These are phyloP conservation scores for Suhomyces bolitotheri DNA, from an alignment of 1,139 yeast genomes.

Conservation along the genomic window DNA sequence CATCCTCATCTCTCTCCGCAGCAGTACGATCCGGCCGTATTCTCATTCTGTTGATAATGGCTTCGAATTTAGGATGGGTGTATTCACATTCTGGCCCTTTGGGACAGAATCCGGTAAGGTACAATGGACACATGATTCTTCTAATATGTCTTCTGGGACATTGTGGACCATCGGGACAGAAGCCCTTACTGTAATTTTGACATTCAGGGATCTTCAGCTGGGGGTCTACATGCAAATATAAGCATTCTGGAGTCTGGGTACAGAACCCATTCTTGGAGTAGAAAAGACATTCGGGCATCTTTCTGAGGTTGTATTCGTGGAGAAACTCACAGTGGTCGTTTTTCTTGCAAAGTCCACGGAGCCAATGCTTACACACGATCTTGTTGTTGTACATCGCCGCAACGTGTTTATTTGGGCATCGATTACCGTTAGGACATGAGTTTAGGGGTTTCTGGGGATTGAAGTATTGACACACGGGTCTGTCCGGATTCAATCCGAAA, in stretches of 20 bases:
- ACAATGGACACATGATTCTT: constrained; percentile 77
- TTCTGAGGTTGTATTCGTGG: constrained; percentile 90
- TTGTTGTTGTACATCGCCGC: constrained; percentile 79
- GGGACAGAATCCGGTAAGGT: constrained; percentile 92
- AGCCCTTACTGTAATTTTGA: constrained; percentile 79
- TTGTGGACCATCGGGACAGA: constrained; percentile 89
- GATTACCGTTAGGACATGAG: constrained; percentile 80
- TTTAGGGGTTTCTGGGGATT: constrained; percentile 55
- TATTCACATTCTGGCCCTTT: constrained; percentile 60
- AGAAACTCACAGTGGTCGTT: constrained; percentile 95
- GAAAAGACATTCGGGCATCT: constrained; percentile 96
- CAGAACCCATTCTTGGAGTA: constrained; percentile 88
- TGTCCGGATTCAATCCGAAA: constrained; percentile 82
- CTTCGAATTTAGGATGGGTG: constrained; percentile 59
- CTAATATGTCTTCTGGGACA: constrained; percentile 84
- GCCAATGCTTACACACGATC: constrained; percentile 96
- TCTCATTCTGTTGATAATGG: constrained; percentile 45
- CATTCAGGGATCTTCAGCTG: constrained; percentile 86
- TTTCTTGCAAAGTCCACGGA: constrained; percentile 93
- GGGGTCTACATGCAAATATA: constrained; percentile 90
- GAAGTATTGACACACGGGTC: constrained; percentile 84
- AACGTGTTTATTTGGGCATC: constrained; percentile 88
- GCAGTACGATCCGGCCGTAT: constrained; percentile 47
- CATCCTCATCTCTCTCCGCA: constrained; percentile 11
- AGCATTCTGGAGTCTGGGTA: constrained; percentile 92